Base-by-base conservation (phyloP, 1,284 basidiomycete genomes). In the Athelia sp. region DNA sequence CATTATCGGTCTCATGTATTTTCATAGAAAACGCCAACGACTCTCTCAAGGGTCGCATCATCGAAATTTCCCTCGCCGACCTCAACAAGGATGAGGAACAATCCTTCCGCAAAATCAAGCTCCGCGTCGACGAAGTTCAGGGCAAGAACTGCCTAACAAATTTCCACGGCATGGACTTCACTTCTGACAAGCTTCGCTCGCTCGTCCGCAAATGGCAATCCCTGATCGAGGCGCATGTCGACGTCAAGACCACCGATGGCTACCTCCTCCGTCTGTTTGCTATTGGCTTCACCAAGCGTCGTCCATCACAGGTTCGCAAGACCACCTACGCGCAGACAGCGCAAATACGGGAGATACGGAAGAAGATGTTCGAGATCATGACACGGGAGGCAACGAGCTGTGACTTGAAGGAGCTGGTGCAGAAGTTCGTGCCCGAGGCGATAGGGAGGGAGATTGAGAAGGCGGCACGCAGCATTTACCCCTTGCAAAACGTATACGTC, bases 81-180 rank as follows among this genome's bases (percentile, higher is more conserved):
- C 87, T 99, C 56, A 96, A 95, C 86, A 98, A 98, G 81, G 97
- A 99, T 71, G 96, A 99, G 79, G 97, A 99, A 71, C 93, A 98
- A 72, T 87, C 93, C 52, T 99, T 96, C 93, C 90, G 97, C 71
- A 99, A 99, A 84, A 96, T 99, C 75, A 93, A 94, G 78, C 85
- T 99, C 69, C 90, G 93, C 64, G 82, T 99, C 63, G 96, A 99
- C 69, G 96, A 98, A 67, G 83, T 99, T 58, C 89, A 98, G 78
- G 97, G 96, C 78, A 97, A 95, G 81, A 96, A 92, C 82, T 98
- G 95, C 81, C 82, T 99, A 52, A 98, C 97, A 72, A 98, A 96
- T 77, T 99, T 99, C 90, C 90, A 96, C 78, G 97, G 96, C 70
- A 99, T 99, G 97, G 93, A 97, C 79, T 98, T 99, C 79, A 99